Conservation (phyloP, 1,139 yeast species). For the Lodderomyces metapsilosis region DNA sequence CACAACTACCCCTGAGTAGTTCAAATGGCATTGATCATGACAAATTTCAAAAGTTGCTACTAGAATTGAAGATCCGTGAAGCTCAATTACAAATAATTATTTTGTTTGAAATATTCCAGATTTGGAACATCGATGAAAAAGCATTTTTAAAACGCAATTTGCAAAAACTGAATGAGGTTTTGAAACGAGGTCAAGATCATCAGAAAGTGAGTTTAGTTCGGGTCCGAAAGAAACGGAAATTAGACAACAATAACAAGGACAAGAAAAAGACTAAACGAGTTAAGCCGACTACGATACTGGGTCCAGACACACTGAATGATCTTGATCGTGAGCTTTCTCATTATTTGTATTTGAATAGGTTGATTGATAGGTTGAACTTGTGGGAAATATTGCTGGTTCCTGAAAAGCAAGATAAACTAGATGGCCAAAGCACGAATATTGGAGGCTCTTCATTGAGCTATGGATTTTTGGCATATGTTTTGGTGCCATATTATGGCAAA, state of each 20-base stretch:
- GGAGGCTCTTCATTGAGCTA: constrained; percentile 23
- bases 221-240: constrained; percentile 23
- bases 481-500: constrained; percentile 54
- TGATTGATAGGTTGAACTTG: constrained; percentile 53
- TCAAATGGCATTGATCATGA: background rate
- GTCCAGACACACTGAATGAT: background rate
- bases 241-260: constrained; percentile 37
- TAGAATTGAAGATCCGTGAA: constrained; percentile 58
- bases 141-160: constrained; percentile 22
- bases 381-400: constrained; percentile 48
- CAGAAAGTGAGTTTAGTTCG: constrained; percentile 25
- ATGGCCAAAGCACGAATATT: constrained; percentile 19
- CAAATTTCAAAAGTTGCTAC: constrained; percentile 20
- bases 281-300: background rate
- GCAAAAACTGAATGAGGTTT: constrained; percentile 18
- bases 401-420: background rate
- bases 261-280: constrained; percentile 7
- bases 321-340: background rate
- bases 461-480: constrained; percentile 52
- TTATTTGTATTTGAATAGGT: constrained; percentile 35
- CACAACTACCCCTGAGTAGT: no score
- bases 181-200: constrained; percentile 25
- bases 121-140: constrained; percentile 25
- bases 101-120: constrained; percentile 45
- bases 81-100: constrained; percentile 65